These are phyloP conservation scores for Colletotrichum paranaense DNA, from an alignment of 2,329 filamentous ascomycete species.

Conservation along the genomic window DNA sequence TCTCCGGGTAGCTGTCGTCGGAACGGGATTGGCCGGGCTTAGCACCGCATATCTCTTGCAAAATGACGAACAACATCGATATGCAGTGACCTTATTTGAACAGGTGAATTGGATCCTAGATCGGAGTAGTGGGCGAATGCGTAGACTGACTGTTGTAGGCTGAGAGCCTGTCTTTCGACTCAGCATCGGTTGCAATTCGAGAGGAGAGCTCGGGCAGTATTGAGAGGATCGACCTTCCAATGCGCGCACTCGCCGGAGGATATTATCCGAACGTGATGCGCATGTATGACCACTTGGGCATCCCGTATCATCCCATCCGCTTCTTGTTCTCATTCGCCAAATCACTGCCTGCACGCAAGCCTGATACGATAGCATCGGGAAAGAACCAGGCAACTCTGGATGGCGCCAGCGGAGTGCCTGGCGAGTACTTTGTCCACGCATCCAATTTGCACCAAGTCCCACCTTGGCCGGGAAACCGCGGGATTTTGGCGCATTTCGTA, in stretches of 20 bases:
- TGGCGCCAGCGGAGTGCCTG: too few relatives aligned
- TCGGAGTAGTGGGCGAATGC: too few relatives aligned
- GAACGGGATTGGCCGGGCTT: too few relatives aligned
- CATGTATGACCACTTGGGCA: slow-evolving; percentile 66
- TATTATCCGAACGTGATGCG: slow-evolving; percentile 66
- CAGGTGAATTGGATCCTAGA: too few relatives aligned
- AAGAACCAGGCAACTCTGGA: too few relatives aligned
- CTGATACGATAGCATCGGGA: too few relatives aligned
- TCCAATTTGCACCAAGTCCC: slow-evolving; percentile 64
- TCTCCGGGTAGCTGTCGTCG: too few relatives aligned
- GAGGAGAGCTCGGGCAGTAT: slow-evolving; percentile 42
- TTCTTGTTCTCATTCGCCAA: slow-evolving; percentile 65
- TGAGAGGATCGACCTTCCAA: slow-evolving; percentile 53
- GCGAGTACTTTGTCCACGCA: slow-evolving; percentile 62
- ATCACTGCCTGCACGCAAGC: too few relatives aligned
- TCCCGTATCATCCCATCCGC: slow-evolving; percentile 59
- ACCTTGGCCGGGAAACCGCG: slow-evolving; percentile 52
- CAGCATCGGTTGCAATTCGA: slow-evolving; percentile 49
- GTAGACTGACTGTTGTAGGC: slow-evolving; percentile 40
- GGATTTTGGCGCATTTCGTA: slow-evolving; percentile 51
- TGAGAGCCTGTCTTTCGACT: slow-evolving; percentile 48
- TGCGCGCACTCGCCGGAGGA: slow-evolving; percentile 50
- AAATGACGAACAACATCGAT: too few relatives aligned
- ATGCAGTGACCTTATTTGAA: too few relatives aligned
- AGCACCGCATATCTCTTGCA: too few relatives aligned